phyloP scores from a whole-genome alignment of 805 yeast genomes.

The Yarrowia osloensis region DNA sequence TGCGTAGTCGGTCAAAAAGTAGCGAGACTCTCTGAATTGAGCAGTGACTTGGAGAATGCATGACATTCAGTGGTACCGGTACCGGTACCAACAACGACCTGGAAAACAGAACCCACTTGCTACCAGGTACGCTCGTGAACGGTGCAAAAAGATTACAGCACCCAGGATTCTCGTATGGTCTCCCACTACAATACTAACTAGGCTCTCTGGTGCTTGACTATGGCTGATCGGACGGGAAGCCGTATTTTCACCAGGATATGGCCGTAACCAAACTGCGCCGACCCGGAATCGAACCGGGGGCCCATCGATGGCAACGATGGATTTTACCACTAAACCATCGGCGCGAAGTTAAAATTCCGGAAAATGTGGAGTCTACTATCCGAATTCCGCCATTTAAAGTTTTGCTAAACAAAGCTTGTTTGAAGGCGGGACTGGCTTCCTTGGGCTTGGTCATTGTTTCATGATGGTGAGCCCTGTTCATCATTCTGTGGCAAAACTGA shows the following conservation, averaged over 20 bases:
- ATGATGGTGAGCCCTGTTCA: too few relatives aligned
- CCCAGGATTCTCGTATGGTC: constrained; percentile 30
- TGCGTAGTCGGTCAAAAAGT: neutral
- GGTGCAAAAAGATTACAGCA: constrained; percentile 15
- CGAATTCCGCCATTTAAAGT: too few relatives aligned
- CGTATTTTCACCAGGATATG: constrained; percentile 30
- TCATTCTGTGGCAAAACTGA: too few relatives aligned
- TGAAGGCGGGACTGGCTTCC: too few relatives aligned
- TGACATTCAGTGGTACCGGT: neutral
- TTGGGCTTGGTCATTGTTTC: too few relatives aligned
- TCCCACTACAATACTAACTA: constrained; percentile 30
- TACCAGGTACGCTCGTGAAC: too few relatives aligned
- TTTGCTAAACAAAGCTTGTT: too few relatives aligned
- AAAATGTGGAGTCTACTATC: neutral
- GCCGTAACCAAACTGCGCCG: constrained; percentile 30
- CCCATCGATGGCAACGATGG: constrained; percentile 31
- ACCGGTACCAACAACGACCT: neutral
- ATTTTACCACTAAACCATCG: constrained; percentile 30
- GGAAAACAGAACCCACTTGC: neutral
- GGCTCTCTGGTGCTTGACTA: constrained; percentile 30
- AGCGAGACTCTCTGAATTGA: neutral
- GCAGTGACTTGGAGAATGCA: too few relatives aligned
- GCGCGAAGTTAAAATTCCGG: neutral
- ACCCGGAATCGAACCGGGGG: constrained; percentile 31
- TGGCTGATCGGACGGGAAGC: constrained; percentile 31